These are phyloP conservation scores for Oryza glaberrima DNA, from an alignment of 176 grass and related monocot species.

Conservation along the genomic window DNA sequence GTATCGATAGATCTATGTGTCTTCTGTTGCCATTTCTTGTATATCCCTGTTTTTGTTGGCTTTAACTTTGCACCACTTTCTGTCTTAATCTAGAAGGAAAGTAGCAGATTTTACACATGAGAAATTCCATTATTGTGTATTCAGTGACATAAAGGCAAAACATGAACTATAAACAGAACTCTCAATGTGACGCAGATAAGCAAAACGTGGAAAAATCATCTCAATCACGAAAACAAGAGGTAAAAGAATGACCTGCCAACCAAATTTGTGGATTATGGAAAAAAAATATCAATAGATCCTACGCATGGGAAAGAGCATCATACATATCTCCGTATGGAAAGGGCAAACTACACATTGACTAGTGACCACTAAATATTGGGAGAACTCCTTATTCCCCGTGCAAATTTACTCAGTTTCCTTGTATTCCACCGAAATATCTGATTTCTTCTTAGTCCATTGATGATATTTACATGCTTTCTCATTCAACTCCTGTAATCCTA, in stretches of 20 bases:
- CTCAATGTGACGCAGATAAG: not conserved
- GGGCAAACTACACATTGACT: not conserved
- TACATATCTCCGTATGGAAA: not conserved
- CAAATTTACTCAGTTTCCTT: not conserved
- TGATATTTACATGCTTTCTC: not conserved
- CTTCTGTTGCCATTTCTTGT: conserved; percentile 90
- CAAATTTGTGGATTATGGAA: not conserved
- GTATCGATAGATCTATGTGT: conserved; percentile 71
- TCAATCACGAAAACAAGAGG: not conserved
- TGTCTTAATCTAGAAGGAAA: conserved; percentile 74
- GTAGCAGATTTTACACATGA: not conserved
- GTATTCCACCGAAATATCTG: not conserved
- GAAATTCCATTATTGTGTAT: not conserved
- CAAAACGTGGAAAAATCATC: not conserved
- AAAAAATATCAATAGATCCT: not conserved
- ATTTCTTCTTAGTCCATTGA: not conserved
- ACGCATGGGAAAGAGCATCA: not conserved
- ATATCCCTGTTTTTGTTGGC: conserved; percentile 71
- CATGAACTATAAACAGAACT: conserved; percentile 7
- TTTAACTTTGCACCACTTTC: conserved; percentile 71
- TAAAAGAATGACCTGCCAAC: not conserved
- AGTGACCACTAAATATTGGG: not conserved
- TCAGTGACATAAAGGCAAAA: conserved; percentile 15
- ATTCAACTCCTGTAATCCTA: not conserved
- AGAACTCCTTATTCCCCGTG: not conserved